Evolutionary conservation across 2,329 filamentous ascomycete species (phyloP).

Genomic region (Clathrospora elynae): DNA sequence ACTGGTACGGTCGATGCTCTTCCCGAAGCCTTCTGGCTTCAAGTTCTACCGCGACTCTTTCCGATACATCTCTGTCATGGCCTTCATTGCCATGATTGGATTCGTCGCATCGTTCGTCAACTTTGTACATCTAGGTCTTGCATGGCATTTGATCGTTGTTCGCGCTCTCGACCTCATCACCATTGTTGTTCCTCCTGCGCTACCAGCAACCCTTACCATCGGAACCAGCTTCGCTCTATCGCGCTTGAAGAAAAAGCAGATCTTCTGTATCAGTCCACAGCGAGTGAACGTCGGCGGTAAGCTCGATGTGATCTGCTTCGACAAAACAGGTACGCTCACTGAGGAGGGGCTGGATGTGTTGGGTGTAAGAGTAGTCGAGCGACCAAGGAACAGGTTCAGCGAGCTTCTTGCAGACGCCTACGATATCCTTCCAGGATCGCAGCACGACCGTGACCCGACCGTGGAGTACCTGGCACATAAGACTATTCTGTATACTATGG

Average conservation of each 20-base stretch:
- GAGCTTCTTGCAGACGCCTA: conserved; percentile 73
- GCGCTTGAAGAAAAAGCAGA: conserved; percentile 83
- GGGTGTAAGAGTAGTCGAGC: conserved; percentile 78
- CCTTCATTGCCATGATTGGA: conserved; percentile 77
- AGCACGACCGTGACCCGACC: conserved; percentile 63
- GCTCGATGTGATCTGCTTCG: conserved; percentile 94
- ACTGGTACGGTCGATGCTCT: conserved; percentile 95
- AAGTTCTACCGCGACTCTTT: conserved; percentile 99
- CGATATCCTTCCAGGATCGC: conserved; percentile 61
- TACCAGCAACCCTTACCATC: conserved; percentile 93
- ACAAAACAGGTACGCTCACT: conserved; percentile 97
- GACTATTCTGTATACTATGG: conserved; percentile 89
- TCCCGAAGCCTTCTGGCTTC: conserved; percentile 97
- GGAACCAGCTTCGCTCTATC: conserved; percentile 93
- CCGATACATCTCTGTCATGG: conserved; percentile 97
- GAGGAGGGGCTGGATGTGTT: conserved; percentile 95
- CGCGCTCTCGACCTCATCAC: conserved; percentile 94
- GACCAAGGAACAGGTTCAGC: conserved; percentile 68
- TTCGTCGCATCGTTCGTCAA: conserved; percentile 93
- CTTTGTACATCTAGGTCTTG: conserved; percentile 81
- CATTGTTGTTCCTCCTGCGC: conserved; percentile 92
- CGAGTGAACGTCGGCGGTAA: conserved; percentile 96
- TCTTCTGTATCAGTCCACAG: conserved; percentile 98
- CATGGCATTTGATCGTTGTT: conserved; percentile 89
- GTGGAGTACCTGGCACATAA: conserved; percentile 66